phyloP scores from a whole-genome alignment of 257 asterid genomes.

The Schizonepeta tenuifolia region DNA sequence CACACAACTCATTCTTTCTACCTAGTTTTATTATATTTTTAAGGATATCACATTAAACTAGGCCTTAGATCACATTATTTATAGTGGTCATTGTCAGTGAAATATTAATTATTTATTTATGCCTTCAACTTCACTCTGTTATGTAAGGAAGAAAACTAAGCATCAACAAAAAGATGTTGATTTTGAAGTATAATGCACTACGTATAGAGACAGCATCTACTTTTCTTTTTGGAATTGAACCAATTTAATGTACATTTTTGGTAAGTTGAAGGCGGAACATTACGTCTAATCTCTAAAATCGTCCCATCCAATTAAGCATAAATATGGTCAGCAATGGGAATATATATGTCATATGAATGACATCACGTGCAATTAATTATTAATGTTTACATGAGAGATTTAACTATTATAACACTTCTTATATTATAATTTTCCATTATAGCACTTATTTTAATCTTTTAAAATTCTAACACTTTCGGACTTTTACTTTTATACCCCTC shows the following conservation, averaged over 20 bases:
- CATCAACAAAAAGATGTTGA: conserved; percentile 32
- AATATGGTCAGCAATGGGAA: background rate
- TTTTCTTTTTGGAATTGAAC: background rate
- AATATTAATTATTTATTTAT: background rate
- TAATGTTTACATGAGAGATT: too few species aligned
- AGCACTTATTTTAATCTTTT: too few species aligned
- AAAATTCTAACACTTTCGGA: too few species aligned
- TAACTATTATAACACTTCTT: too few species aligned
- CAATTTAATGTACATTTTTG: conserved; percentile 5
- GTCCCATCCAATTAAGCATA: background rate
- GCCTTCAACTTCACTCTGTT: conserved; percentile 20
- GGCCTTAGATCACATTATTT: background rate
- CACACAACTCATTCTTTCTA: background rate
- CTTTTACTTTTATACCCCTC: too few species aligned
- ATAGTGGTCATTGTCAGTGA: background rate
- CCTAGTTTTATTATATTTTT: too few species aligned
- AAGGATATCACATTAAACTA: too few species aligned
- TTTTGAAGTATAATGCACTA: conserved; percentile 29
- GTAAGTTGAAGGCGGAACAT: conserved; percentile 43
- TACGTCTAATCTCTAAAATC: conserved; percentile 31
- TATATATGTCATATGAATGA: background rate
- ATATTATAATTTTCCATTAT: too few species aligned
- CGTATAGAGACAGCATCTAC: conserved; percentile 30
- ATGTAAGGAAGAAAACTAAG: conserved; percentile 4
- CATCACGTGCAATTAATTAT: background rate